Conservation (phyloP, 179 eudicot genomes). For the Amaranthus tricolor region DNA sequence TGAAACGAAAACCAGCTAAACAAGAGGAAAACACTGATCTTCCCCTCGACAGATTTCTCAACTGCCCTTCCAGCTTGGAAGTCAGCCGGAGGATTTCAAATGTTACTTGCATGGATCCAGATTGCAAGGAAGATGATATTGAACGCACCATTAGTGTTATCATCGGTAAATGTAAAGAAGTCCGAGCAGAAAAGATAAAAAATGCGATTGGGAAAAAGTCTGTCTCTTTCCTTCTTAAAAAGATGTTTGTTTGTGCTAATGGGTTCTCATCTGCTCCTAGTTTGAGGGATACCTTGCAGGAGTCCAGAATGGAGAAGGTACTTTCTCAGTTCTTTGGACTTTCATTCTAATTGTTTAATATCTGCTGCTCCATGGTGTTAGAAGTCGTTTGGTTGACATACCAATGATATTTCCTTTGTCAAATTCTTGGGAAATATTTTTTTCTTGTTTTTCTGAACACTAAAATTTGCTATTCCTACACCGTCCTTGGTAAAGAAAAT, state of each 20-base stretch:
- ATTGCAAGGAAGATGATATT: conserved; percentile 65
- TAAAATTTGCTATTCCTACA: too few species aligned
- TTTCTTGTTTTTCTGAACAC: too few species aligned
- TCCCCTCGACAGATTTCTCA: conserved; percentile 92
- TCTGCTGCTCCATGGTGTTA: not conserved
- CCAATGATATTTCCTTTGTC: too few species aligned
- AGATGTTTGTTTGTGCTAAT: conserved; percentile 71
- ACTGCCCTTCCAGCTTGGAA: conserved; percentile 97
- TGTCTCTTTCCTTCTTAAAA: conserved; percentile 75
- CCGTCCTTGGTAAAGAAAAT: too few species aligned
- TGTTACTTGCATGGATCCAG: conserved; percentile 46
- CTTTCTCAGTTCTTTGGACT: not conserved
- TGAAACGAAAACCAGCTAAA: conserved; percentile 54
- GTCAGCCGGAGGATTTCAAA: conserved; percentile 72
- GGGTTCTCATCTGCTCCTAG: conserved; percentile 84
- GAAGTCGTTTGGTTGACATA: too few species aligned
- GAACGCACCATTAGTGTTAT: conserved; percentile 87
- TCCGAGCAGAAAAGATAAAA: conserved; percentile 67
- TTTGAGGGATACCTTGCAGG: conserved; percentile 78
- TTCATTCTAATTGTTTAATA: not conserved
- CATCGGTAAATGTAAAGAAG: conserved; percentile 88
- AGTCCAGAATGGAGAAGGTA: conserved; percentile 98
- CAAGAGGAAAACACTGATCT: conserved; percentile 54
- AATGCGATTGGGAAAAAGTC: conserved; percentile 75
- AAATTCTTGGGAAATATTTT: too few species aligned